Percentiles rank a stretch among this genome's conserved stretches.
These are phyloP conservation scores for Populus alba DNA, from an alignment of 345 rosid species.

Conservation along the genomic window DNA sequence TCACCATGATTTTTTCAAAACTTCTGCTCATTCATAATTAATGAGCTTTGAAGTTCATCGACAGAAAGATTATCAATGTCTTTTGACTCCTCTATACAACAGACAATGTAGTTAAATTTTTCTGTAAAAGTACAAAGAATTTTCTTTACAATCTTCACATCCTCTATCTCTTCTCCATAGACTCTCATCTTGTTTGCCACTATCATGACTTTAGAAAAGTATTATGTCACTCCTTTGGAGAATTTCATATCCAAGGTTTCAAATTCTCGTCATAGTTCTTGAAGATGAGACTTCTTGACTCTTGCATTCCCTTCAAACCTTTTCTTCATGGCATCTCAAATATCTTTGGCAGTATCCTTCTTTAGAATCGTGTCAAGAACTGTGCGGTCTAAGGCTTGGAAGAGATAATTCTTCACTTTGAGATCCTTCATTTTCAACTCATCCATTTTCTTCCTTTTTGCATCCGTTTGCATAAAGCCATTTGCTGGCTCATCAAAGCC, in stretches of 20 bases:
- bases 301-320: too few species aligned
- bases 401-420: not conserved
- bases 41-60: not conserved
- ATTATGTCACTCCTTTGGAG: not conserved
- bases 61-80: not conserved
- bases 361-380: not conserved
- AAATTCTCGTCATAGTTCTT: too few species aligned
- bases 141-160: not conserved
- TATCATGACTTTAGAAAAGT: too few species aligned
- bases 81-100: not conserved
- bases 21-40: not conserved
- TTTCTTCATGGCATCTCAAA: not conserved
- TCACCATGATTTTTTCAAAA: not conserved
- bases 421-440: not conserved
- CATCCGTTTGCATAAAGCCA: not conserved
- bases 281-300: too few species aligned
- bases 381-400: not conserved
- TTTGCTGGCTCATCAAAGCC: too few species aligned
- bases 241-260: too few species aligned
- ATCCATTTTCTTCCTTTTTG: not conserved
- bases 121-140: not conserved
- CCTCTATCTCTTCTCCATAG: not conserved
- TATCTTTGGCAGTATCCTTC: not conserved
- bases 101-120: not conserved
- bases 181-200: not conserved